A percentile compares a stretch with the other conserved stretches of the same genome.
Conservation (phyloP, 2,329 filamentous ascomycete genomes). For the Arthrobotrys iridis region DNA sequence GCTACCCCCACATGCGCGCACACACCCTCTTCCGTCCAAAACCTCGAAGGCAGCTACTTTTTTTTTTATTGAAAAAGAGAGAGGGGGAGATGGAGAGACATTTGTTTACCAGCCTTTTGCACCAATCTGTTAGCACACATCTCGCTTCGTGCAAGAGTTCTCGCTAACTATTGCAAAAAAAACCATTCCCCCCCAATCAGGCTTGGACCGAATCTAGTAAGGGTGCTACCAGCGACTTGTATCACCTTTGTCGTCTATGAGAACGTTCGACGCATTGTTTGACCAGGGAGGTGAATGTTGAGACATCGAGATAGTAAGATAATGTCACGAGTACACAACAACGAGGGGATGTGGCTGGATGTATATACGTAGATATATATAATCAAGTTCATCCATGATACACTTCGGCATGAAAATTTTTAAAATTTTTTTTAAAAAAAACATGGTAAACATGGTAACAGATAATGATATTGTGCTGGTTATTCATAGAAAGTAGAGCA, state of each 20-base stretch:
- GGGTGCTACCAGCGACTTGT: conserved; percentile 93
- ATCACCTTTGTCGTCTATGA: conserved; percentile 98
- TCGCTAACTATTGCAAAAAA: not conserved
- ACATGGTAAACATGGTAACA: not conserved
- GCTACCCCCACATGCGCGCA: not conserved
- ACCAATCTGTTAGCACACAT: not conserved
- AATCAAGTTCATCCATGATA: conserved; percentile 17
- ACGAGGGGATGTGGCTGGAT: not conserved
- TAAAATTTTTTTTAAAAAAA: not conserved
- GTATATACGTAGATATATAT: not conserved
- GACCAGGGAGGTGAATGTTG: not conserved
- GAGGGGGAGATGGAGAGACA: no score
- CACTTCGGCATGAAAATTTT: not conserved
- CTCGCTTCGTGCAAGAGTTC: conserved; percentile 14
- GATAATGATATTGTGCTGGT: not conserved
- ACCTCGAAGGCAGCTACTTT: conserved; percentile 40
- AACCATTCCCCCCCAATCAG: conserved; percentile 48
- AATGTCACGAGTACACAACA: no score
- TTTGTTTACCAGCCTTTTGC: no score
- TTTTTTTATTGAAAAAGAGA: no score
- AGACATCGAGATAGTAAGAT: no score
- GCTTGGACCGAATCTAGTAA: conserved; percentile 84
- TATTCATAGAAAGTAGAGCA: not conserved
- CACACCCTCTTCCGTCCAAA: not conserved
- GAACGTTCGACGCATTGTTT: conserved; percentile 72